Percentiles rank a stretch among this genome's conserved stretches.
Conservation (phyloP, 2,329 filamentous ascomycete genomes). For the Aureobasidium sp. region DNA sequence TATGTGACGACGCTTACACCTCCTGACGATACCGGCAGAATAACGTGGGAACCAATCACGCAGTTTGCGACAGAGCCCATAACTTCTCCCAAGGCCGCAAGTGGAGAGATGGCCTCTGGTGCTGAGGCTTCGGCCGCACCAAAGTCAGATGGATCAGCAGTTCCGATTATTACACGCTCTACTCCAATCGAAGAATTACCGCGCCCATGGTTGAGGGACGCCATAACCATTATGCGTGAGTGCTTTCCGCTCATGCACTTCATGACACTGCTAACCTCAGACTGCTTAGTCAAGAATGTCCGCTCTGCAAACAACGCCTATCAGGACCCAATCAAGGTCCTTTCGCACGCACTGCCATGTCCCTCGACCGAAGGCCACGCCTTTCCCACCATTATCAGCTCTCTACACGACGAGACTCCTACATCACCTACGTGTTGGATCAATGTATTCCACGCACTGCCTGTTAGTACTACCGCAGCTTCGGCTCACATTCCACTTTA, state of each 20-base stretch:
- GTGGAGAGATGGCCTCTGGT: conserved; percentile 10
- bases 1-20: conserved; percentile 36
- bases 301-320: conserved; percentile 20
- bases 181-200: background rate
- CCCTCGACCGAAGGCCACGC: conserved; percentile 42
- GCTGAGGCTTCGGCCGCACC: conserved; percentile 5
- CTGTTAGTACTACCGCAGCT: conserved; percentile 18
- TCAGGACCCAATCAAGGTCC: conserved; percentile 40
- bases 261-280: background rate
- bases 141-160: background rate
- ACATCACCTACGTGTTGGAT: conserved; percentile 49
- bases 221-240: conserved; percentile 23
- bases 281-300: conserved; percentile 28
- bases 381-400: conserved; percentile 47
- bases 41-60: conserved; percentile 31
- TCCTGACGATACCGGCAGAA: conserved; percentile 33
- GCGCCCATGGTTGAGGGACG: conserved; percentile 21
- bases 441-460: conserved; percentile 56
- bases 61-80: conserved; percentile 27
- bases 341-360: conserved; percentile 53
- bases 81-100: conserved; percentile 34
- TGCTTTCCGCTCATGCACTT: background rate
- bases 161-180: conserved; percentile 4
- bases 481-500: no score
- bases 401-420: conserved; percentile 45